phyloP scores from a whole-genome alignment of 805 yeast species.

The Myxozyma nipponensis region DNA sequence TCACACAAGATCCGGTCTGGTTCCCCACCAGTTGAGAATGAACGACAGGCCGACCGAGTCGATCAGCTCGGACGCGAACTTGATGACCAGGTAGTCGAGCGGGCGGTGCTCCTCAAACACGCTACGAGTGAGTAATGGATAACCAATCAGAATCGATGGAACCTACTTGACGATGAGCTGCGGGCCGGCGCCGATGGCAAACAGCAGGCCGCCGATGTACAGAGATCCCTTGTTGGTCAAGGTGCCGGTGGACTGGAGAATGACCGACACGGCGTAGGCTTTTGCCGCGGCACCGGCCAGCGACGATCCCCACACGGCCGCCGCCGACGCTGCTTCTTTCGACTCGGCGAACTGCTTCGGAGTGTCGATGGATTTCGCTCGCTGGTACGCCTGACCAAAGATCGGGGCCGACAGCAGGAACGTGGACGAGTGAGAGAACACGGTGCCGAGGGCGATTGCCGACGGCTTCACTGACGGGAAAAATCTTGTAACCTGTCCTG shows the following conservation, averaged over 20 bases:
- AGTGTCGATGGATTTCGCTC: constrained; percentile 36
- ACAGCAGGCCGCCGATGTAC: constrained; percentile 39
- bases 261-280: constrained; percentile 42
- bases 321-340: constrained; percentile 40
- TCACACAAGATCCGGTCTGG: constrained; percentile 24
- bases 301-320: constrained; percentile 37
- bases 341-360: constrained; percentile 39
- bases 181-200: constrained; percentile 40
- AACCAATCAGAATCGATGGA: background rate
- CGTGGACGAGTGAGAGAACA: constrained; percentile 38
- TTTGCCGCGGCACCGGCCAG: constrained; percentile 39
- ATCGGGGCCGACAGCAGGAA: constrained; percentile 40
- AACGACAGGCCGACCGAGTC: constrained; percentile 44
- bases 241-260: constrained; percentile 40
- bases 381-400: constrained; percentile 40
- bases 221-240: constrained; percentile 41
- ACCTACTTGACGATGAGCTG: constrained; percentile 31
- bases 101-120: constrained; percentile 38
- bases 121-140: constrained; percentile 13
- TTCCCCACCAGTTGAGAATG: constrained; percentile 41
- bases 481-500: background rate
- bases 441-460: constrained; percentile 42
- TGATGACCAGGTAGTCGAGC: constrained; percentile 36
- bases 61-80: constrained; percentile 35
- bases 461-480: constrained; percentile 5